phyloP scores from a whole-genome alignment of 352 stramenopile species.

The Phytophthora macrochlamydospora region DNA sequence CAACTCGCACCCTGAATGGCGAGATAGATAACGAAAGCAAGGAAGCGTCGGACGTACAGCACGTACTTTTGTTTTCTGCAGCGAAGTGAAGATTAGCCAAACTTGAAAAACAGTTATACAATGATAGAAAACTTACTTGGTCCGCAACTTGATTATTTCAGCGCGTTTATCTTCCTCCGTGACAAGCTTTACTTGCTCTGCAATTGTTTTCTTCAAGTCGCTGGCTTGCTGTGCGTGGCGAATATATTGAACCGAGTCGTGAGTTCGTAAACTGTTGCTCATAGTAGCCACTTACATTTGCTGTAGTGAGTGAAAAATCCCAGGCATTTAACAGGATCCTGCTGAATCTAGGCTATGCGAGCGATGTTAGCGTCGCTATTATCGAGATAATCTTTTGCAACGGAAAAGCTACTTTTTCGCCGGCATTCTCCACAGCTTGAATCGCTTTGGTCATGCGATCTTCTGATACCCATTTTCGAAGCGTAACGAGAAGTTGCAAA shows the following conservation, averaged over 20 bases:
- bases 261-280: neutral
- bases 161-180: slow-evolving; percentile 62
- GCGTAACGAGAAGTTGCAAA: slow-evolving; percentile 59
- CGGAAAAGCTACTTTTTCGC: slow-evolving; percentile 36
- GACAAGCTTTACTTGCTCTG: slow-evolving; percentile 62
- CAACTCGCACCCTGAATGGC: slow-evolving; percentile 66
- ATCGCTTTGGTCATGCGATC: slow-evolving; percentile 66
- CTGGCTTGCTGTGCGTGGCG: slow-evolving; percentile 46
- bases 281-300: slow-evolving; percentile 34
- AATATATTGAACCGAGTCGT: neutral
- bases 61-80: slow-evolving; percentile 57
- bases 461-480: slow-evolving; percentile 77
- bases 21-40: slow-evolving; percentile 66
- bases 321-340: slow-evolving; percentile 74
- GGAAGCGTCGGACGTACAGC: slow-evolving; percentile 52
- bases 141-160: slow-evolving; percentile 54
- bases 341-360: slow-evolving; percentile 55
- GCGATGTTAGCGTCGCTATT: neutral
- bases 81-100: neutral
- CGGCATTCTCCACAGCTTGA: slow-evolving; percentile 51
- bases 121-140: slow-evolving; percentile 32
- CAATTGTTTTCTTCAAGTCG: slow-evolving; percentile 61
- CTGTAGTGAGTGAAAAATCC: slow-evolving; percentile 60
- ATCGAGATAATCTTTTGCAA: neutral
- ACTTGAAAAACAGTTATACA: neutral